Base-by-base conservation (phyloP, 106 monocot species). In the Dendrobium huoshanense region DNA sequence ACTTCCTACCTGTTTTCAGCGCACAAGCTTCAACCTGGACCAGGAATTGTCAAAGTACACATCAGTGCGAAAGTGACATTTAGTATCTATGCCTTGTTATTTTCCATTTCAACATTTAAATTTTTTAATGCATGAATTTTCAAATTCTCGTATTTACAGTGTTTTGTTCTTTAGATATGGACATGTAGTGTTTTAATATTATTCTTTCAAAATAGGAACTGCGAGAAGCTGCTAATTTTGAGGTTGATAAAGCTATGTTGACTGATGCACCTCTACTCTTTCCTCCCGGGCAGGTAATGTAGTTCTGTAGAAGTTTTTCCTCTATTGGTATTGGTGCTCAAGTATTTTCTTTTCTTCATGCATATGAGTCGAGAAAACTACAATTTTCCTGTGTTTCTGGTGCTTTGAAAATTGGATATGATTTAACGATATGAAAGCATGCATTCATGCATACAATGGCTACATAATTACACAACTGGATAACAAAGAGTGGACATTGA, bases 201-300 rank as follows among this genome's bases (percentile, higher is more conserved):
- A 3, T 15, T 70, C 37, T 79, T 9, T 68, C 51, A 41, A 77
- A 82, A 25, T 61, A 96, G 94, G 84, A 87, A 55, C 84, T 96
- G 58, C 79, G 74, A 72, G 88, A 91, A 86, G 85, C 88, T 44
- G 89, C 95, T 61, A 87, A 78, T 54, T 82, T 75, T 41, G 89
- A 95, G 88, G 85, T 83, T 72, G 92, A 98, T 84, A 91, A 78
- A 79, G 88, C 84, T 41, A 89, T 98, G 95, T 83, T 98, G 29
- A 98, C 97, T 78, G 97, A 98, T 85, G 94, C 92, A 81, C 92
- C 97, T 78, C 95, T 98, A 73, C 94, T 95, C 79, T 98, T 89
- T 77, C 74, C 97, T 82, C 97, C 94, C 81, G 97, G 92, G 25
- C 94, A 95, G 92, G 97, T 95, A 85, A 73, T 73, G 31, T 51